Evolutionary conservation across 208 protist genomes (phyloP), one percentile per base, ranked within the genome.

Genomic region (Leptomonas seymouri): DNA sequence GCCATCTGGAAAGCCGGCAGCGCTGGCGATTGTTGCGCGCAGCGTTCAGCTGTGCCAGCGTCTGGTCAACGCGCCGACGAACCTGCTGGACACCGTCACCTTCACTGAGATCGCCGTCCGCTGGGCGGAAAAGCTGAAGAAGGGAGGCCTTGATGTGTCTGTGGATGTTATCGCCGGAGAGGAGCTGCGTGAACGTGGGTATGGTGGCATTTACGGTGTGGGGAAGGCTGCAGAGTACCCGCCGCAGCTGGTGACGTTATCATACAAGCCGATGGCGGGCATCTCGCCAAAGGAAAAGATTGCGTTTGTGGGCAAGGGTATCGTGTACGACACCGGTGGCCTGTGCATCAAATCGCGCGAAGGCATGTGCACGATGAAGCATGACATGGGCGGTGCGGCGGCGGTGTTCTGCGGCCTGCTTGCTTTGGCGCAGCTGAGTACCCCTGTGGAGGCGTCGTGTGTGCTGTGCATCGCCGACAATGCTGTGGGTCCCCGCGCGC

Each of bases 241-340:
- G 8, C 89, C 93, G 36, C 73, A 82, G 46, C 76, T 97, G 14
- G 87, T 92, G 42, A 93, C 87, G 18, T 76, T 97, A 31, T 84
- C 84, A 28, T 93, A 95, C 78, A 78, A 89, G 60, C 87, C 90
- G 2, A 36, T 75, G 46, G 71, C 39, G 6, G 78, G 78, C 34
- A 88, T 88, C 27, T 48, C 50, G 4, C 85, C 87, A 20, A 46
- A 85, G 58, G 81, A 92, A 54, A 84, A 82, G 46, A 69, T 94
- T 3, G 90, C 87, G 5, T 86, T 94, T 57, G 92, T 97, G 25
- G 94, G 94, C 27, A 98, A 98, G 54, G 95, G 93, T 53, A 96
- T 98, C 73, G 88, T 94, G 45, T 98, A 97, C 75, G 95, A 98
- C 80, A 93, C 86, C 5, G 95, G 95, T 28, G 95, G 95, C 67